Evolutionary conservation across 345 rosid genomes (phyloP).

Genomic region (Populus ilicifolia): DNA sequence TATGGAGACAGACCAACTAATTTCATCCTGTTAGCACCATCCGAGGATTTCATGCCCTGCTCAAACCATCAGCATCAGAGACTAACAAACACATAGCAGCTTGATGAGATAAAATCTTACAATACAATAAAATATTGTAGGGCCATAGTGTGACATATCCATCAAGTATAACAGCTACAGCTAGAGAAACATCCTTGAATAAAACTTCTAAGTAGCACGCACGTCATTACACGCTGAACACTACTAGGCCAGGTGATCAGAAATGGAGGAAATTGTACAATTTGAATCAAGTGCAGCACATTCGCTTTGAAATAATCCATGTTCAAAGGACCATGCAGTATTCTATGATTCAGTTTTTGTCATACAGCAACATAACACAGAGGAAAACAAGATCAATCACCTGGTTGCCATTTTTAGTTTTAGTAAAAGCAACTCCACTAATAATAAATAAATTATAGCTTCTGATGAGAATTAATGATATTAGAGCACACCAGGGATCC

Average conservation of each 20-base stretch:
- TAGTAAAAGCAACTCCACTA: not conserved
- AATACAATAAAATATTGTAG: not conserved
- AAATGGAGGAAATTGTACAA: not conserved
- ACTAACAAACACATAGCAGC: not conserved
- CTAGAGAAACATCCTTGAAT: not conserved
- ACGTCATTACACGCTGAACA: not conserved
- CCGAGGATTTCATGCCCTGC: slow-evolving; percentile 44
- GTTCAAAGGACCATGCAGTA: not conserved
- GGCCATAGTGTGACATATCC: not conserved
- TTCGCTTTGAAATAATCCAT: not conserved
- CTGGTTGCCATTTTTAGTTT: not conserved
- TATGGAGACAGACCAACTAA: slow-evolving; percentile 77
- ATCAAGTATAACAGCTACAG: not conserved
- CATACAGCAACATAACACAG: not conserved
- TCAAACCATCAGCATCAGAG: slow-evolving; percentile 6
- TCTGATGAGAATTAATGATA: not conserved
- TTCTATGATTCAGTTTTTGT: not conserved
- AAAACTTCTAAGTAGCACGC: not conserved
- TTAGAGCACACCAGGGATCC: not conserved
- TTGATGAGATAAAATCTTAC: not conserved
- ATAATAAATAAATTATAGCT: not conserved
- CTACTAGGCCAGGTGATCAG: not conserved
- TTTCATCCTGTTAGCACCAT: slow-evolving; percentile 48
- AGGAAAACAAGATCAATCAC: not conserved
- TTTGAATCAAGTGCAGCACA: not conserved